Base-by-base conservation (phyloP, 768 basidiomycete species). In the Russula olivacea region DNA sequence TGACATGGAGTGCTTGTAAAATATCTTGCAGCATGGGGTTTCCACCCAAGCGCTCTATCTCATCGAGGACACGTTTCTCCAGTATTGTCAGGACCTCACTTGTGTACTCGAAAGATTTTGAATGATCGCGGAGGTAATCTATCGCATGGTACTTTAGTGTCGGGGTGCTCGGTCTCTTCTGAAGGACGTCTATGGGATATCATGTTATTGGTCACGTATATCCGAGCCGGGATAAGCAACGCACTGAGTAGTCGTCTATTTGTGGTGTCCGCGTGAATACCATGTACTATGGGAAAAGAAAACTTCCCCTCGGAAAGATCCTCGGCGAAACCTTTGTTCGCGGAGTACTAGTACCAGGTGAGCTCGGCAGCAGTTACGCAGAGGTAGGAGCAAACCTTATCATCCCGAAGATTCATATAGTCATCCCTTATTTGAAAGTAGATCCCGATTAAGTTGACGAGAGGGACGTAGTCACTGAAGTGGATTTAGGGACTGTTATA, bases 391-490 rank as follows among this genome's bases (percentile, higher is more conserved):
- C 76, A 28, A 68, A 93, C 93, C 79, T 94, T 85, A 19, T 82
- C 81, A 53, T 90, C 92, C 70, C 95, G 87, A 28, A 98, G 76
- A 69, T 98, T 98, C 90, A 96, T 93, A 51, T 94, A 89, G 72
- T 98, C 96, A 69, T 98, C 96, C n/a, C 94, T 78, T 68, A 98
- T 95, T 72, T 98, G 96, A 73, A 93, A 97, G 69, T 86, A 89
- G n/a, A 97, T 84, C 2, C 95, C 93, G 64, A 98, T 89, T 11
- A 97, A 82, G 72, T 97, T 97, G 65, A 96, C 91, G 2, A 98
- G 80, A 0, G 94, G 93, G 1, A 96, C 85, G 67, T 92, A 97
- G 73, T 98, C 86, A 11, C 92, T 97, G 63, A 2, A 38, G 21
- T 40, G 2, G 40, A 50, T 30, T 55, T 57, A 15, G 32, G 14